Evolutionary conservation across 2,329 filamentous ascomycete species (phyloP).

Genomic region (Aspergillus sojae): DNA sequence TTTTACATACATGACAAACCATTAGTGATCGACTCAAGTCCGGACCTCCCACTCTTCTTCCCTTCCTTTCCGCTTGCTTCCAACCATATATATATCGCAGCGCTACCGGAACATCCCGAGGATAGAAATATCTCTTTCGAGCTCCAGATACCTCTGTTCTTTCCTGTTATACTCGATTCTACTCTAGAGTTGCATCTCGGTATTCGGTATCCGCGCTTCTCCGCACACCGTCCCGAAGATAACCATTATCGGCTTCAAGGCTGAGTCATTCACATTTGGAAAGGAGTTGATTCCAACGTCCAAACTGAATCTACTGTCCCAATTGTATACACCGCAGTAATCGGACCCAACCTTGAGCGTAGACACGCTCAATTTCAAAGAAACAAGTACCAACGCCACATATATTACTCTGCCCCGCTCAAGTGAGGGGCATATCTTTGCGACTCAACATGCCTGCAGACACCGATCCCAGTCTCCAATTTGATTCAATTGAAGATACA

Average conservation of each 20-base stretch:
- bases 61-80: conserved; percentile 1
- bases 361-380: not conserved
- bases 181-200: not conserved
- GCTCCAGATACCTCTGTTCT: not conserved
- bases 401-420: conserved; percentile 13
- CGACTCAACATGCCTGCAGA: conserved; percentile 37
- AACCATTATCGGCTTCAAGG: not conserved
- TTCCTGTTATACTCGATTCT: not conserved
- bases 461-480: conserved; percentile 36
- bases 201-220: not conserved
- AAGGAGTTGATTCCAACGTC: not conserved
- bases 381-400: not conserved
- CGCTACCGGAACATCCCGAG: not conserved
- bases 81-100: not conserved
- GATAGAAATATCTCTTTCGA: not conserved
- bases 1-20: conserved; percentile 3
- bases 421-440: conserved; percentile 29
- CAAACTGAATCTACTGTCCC: not conserved
- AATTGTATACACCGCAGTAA: not conserved
- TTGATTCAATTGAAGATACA: conserved; percentile 47
- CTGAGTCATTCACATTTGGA: not conserved
- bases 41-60: not conserved
- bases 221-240: not conserved
- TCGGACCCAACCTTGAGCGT: too few relatives aligned
- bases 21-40: conserved; percentile 1